Percentiles rank a stretch among this genome's conserved stretches.
phyloP scores from a whole-genome alignment of 768 basidiomycete genomes.

The Mycena chlorophos region DNA sequence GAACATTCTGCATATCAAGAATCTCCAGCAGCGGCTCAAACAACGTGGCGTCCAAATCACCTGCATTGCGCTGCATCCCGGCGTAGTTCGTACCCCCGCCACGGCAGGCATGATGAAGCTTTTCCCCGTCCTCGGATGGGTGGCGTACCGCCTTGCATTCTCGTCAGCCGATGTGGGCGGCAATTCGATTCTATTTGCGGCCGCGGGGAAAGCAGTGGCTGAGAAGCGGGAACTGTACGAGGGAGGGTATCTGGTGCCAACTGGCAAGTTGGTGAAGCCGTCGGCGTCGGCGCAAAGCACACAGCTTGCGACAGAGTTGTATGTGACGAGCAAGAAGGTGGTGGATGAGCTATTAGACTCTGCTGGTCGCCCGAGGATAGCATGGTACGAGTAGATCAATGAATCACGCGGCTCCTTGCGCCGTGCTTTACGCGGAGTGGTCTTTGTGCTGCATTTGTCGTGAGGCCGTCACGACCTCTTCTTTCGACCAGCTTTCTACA shows the following conservation, averaged over 20 bases:
- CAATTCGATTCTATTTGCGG: slow-evolving; percentile 30
- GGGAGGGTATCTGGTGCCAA: slow-evolving; percentile 34
- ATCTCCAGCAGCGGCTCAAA: slow-evolving; percentile 42
- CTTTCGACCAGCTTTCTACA: background rate
- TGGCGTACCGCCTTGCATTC: slow-evolving; percentile 21
- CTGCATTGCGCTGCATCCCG: slow-evolving; percentile 31
- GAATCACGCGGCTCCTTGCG: too few species aligned
- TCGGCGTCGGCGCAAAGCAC: slow-evolving; percentile 21
- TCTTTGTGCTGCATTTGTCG: background rate
- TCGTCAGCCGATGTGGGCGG: slow-evolving; percentile 25
- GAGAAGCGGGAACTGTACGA: slow-evolving; percentile 26
- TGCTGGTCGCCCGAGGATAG: too few species aligned
- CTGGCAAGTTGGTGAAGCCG: slow-evolving; percentile 18
- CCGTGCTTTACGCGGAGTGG: background rate
- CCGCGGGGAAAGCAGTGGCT: slow-evolving; percentile 27
- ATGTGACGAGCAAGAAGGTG: slow-evolving; percentile 27
- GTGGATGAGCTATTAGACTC: slow-evolving; percentile 7
- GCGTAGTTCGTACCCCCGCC: slow-evolving; percentile 28
- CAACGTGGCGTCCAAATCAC: slow-evolving; percentile 27
- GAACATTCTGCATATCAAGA: slow-evolving; percentile 33
- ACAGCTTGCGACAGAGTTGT: slow-evolving; percentile 30
- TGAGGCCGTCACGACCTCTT: background rate
- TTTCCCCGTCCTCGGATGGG: slow-evolving; percentile 13
- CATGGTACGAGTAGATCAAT: too few species aligned
- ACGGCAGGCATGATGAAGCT: slow-evolving; percentile 1